phyloP scores from a whole-genome alignment of 2,329 filamentous ascomycete genomes.

The Drechslerella stenobrocha region DNA sequence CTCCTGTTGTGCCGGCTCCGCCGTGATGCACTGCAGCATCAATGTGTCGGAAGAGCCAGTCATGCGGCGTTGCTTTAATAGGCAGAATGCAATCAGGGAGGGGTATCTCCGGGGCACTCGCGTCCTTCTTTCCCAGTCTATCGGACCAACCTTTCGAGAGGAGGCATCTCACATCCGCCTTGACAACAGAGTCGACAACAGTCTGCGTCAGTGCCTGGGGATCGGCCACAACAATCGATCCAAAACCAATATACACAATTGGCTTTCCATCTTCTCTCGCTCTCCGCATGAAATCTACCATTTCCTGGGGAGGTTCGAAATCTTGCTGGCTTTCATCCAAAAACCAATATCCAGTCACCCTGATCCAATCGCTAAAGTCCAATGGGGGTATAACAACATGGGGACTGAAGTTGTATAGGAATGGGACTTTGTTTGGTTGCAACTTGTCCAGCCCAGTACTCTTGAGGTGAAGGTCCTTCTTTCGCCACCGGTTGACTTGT shows the following conservation, averaged over 20 bases:
- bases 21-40: slow-evolving; percentile 95
- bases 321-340: slow-evolving; percentile 69
- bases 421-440: slow-evolving; percentile 96
- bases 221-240: slow-evolving; percentile 90
- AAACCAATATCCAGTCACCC: slow-evolving; percentile 98
- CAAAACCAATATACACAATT: slow-evolving; percentile 95
- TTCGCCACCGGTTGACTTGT: slow-evolving; percentile 91
- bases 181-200: slow-evolving; percentile 87
- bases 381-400: slow-evolving; percentile 90
- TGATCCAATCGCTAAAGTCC: slow-evolving; percentile 97
- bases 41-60: slow-evolving; percentile 93
- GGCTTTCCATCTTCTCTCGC: slow-evolving; percentile 82
- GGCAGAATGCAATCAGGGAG: slow-evolving; percentile 79
- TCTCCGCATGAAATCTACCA: slow-evolving; percentile 78
- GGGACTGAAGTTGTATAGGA: slow-evolving; percentile 95
- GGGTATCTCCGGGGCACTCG: slow-evolving; percentile 66
- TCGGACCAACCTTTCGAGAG: slow-evolving; percentile 98
- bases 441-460: slow-evolving; percentile 85
- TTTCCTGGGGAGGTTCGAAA: slow-evolving; percentile 74
- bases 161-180: slow-evolving; percentile 91
- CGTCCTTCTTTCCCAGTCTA: slow-evolving; percentile 66
- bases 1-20: slow-evolving; percentile 90
- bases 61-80: slow-evolving; percentile 89
- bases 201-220: slow-evolving; percentile 84
- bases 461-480: slow-evolving; percentile 74